Base-by-base conservation (phyloP, 1,284 basidiomycete genomes). In the Puccinia horiana region DNA sequence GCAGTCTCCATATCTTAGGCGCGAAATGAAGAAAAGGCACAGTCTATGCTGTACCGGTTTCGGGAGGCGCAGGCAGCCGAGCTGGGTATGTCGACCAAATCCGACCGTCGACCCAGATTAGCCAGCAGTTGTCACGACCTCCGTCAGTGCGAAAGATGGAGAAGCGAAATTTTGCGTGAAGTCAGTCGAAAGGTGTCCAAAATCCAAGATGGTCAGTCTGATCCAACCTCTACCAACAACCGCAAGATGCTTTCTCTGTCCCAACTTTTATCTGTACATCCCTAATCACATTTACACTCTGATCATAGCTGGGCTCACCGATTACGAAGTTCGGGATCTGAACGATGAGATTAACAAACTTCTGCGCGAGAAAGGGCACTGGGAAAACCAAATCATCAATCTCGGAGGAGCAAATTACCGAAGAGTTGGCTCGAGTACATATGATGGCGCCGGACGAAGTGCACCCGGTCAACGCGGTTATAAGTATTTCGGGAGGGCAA, bases 271-370 rank as follows among this genome's bases (percentile, higher is more conserved):
- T 61, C 29, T 54, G 16, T 9, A 29, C 35, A n/a, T 49, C 3
- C 23, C n/a, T 49, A 37, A 52, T 32, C 1, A 35, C 14, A 47
- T n/a, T 58, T 26, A 20, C 18, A 58, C 52, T 12, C 37, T 23
- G 42, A 35, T 37, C 18, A 63, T 76, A 96, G 95, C 93, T 85
- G 93, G 94, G 76, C 87, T 99, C 86, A 94, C 93, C 37, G 95
- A 99, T 88, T 98, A 97, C 86, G 96, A 98, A 88, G 92, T 97
- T 44, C 92, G 96, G 65, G 96, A 97, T 87, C 87, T 97, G 65
- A 99, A 99, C 86, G 96, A 99, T 87, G 95, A 98, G 87, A 99
- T 99, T 86, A 99, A 99, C 89, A 94, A 93, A 86, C 89, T 98
- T 14, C 89, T 99, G 89, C 90, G 96, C 47, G 96, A 99, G 88